Evolutionary conservation across 2,329 filamentous ascomycete species (phyloP).

Genomic region (Scytalidium lignicola): DNA sequence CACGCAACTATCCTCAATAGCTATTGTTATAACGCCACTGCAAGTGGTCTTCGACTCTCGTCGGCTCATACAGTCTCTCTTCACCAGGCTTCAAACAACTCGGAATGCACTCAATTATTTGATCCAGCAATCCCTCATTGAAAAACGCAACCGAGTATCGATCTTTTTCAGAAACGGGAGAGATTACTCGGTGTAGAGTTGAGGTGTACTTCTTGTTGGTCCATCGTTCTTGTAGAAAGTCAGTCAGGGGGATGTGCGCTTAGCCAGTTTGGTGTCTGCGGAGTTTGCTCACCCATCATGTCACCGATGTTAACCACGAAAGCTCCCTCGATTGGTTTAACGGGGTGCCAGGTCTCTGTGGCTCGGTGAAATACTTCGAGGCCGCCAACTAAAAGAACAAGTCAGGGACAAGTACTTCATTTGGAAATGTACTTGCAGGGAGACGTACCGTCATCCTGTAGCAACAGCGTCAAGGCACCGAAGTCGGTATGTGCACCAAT

Average conservation of each 20-base stretch:
- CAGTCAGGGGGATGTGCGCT: too few species aligned
- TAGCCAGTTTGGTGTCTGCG: too few species aligned
- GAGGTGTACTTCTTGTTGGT: slow-evolving; percentile 6
- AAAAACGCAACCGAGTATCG: slow-evolving; percentile 8
- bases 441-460: slow-evolving; percentile 34
- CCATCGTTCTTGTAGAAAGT: background rate
- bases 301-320: slow-evolving; percentile 45
- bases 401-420: slow-evolving; percentile 12
- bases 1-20: too few species aligned
- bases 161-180: slow-evolving; percentile 2
- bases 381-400: slow-evolving; percentile 20
- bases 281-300: slow-evolving; percentile 31
- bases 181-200: slow-evolving; percentile 9
- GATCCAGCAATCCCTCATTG: slow-evolving; percentile 1
- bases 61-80: background rate
- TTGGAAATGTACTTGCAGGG: slow-evolving; percentile 8
- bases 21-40: slow-evolving; percentile 2
- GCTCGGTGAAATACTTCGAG: slow-evolving; percentile 42
- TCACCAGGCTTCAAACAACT: background rate
- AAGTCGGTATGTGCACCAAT: slow-evolving; percentile 45
- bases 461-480: slow-evolving; percentile 44
- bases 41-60: slow-evolving; percentile 1
- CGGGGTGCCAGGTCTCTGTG: slow-evolving; percentile 35
- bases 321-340: slow-evolving; percentile 35
- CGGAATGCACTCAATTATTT: slow-evolving; percentile 3